Percentiles rank a stretch among this genome's conserved stretches.
Conservation (phyloP, 1,284 basidiomycete genomes). For the Stereum hirsutum region DNA sequence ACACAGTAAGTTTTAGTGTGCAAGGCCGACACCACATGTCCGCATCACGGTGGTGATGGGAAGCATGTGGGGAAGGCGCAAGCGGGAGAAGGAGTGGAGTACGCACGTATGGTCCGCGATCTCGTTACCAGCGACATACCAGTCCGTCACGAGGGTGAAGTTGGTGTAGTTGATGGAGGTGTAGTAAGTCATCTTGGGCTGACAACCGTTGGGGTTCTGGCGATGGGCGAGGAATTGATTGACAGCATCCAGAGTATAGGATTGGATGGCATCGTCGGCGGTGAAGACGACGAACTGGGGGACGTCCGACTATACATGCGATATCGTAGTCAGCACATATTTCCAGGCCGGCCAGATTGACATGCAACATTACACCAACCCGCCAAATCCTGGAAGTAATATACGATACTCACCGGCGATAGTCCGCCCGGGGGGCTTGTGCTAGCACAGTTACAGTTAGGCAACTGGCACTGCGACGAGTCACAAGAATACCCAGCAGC, state of each 20-base stretch:
- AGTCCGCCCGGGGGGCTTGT: slow-evolving; percentile 64
- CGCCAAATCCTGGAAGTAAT: background rate
- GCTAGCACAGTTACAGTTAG: slow-evolving; percentile 66
- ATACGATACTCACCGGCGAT: slow-evolving; percentile 42
- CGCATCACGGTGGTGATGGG: no score
- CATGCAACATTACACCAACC: background rate
- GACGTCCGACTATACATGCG: slow-evolving; percentile 39
- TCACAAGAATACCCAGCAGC: slow-evolving; percentile 69
- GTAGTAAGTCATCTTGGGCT: slow-evolving; percentile 68
- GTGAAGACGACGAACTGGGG: slow-evolving; percentile 69
- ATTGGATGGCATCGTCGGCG: slow-evolving; percentile 67
- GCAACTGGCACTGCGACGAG: slow-evolving; percentile 52
- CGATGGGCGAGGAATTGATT: slow-evolving; percentile 73
- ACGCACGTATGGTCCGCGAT: slow-evolving; percentile 76
- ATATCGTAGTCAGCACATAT: slow-evolving; percentile 6
- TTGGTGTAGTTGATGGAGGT: slow-evolving; percentile 71
- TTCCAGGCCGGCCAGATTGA: no score
- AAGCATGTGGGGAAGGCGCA: no score
- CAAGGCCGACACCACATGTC: slow-evolving; percentile 1
- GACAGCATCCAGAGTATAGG: slow-evolving; percentile 62
- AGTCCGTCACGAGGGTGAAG: slow-evolving; percentile 76
- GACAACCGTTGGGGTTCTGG: slow-evolving; percentile 79
- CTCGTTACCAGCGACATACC: slow-evolving; percentile 79
- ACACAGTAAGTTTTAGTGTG: background rate
- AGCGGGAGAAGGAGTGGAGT: slow-evolving; percentile 7